Base-by-base conservation (phyloP, 2,329 filamentous ascomycete genomes). In the Fusarium sp. region DNA sequence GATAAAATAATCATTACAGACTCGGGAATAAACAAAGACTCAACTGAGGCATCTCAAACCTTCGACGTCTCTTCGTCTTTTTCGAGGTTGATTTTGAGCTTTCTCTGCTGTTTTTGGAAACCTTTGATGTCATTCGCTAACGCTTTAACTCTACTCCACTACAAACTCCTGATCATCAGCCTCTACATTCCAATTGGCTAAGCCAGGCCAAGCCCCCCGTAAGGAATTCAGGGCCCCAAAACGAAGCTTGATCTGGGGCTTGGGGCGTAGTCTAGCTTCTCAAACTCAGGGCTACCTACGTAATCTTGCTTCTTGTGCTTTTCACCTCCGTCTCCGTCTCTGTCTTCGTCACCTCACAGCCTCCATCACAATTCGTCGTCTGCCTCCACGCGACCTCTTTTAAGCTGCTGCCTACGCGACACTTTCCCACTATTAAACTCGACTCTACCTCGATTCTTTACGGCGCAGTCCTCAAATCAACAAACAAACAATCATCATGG, bases 401-500 rank as follows among this genome's bases (percentile, higher is more conserved):
- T 63, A 72, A 71, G 62, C 63, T 63, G 72, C 63, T 74, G 72
- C 72, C 72, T 73, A 15, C 48, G 42, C 60, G 42, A 65, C 35
- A 31, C 35, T 43, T 33, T 55, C 39, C 58, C 37, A n/a, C 43
- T 57, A 54, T 59, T 60, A 56, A 64, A 49, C 21, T 36, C 39
- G 20, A 46, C n/a, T 42, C 37, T 3, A 41, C 42, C 31, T 61
- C 33, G 17, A 58, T 67, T 76, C 25, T 43, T 23, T 20, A 40
- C 37, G 39, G 40, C 57, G 49, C 53, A 62, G 37, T 47, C 47
- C 45, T 54, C 27, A 53, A 40, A 10, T 23, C 42, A 40, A 25
- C 23, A 35, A 48, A 51, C 45, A 60, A 63, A 66, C 41, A 51
- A 69, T 43, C 53, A 84, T 77, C 71, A 97, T 97, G 93, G 94